These are phyloP conservation scores for Suillus lakei DNA, from an alignment of 768 basidiomycete genomes.

Conservation along the genomic window DNA sequence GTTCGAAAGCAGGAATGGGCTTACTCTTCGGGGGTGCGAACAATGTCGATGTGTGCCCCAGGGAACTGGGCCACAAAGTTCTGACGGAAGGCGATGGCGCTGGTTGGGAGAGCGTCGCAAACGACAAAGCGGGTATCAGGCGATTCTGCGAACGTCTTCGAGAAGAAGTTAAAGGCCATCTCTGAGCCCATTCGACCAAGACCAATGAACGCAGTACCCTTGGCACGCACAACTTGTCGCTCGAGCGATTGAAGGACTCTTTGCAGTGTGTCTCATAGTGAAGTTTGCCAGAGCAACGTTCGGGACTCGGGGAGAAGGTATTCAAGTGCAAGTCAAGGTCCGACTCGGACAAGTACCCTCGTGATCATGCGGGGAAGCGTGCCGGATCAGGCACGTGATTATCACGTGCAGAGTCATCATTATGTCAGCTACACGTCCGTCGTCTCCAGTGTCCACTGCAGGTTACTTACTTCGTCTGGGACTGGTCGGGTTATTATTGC, in stretches of 20 bases:
- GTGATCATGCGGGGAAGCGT: slow-evolving; percentile 10
- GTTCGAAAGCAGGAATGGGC: slow-evolving; percentile 33
- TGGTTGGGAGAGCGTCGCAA: slow-evolving; percentile 74
- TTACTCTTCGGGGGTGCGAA: slow-evolving; percentile 72
- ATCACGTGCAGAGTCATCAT: not conserved
- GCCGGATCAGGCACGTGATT: not conserved
- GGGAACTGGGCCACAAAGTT: slow-evolving; percentile 64
- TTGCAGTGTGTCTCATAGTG: slow-evolving; percentile 56
- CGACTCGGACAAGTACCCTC: not conserved
- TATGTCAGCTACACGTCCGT: slow-evolving; percentile 16
- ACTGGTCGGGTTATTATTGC: not conserved
- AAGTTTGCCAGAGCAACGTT: not conserved
- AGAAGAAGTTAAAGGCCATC: slow-evolving; percentile 87
- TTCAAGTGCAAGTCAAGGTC: not conserved
- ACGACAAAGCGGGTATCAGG: slow-evolving; percentile 69
- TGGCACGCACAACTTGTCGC: slow-evolving; percentile 42
- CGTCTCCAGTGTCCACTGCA: too few relatives aligned
- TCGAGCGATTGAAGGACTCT: slow-evolving; percentile 46
- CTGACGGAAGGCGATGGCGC: slow-evolving; percentile 57
- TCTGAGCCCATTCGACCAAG: slow-evolving; percentile 89
- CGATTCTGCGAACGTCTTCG: slow-evolving; percentile 62
- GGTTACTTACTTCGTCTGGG: not conserved
- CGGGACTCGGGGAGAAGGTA: not conserved
- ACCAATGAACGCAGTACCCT: slow-evolving; percentile 79
- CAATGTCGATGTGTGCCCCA: slow-evolving; percentile 60